phyloP scores from a whole-genome alignment of 176 grass and related monocot genomes.

The Cenchrus fungigraminus region DNA sequence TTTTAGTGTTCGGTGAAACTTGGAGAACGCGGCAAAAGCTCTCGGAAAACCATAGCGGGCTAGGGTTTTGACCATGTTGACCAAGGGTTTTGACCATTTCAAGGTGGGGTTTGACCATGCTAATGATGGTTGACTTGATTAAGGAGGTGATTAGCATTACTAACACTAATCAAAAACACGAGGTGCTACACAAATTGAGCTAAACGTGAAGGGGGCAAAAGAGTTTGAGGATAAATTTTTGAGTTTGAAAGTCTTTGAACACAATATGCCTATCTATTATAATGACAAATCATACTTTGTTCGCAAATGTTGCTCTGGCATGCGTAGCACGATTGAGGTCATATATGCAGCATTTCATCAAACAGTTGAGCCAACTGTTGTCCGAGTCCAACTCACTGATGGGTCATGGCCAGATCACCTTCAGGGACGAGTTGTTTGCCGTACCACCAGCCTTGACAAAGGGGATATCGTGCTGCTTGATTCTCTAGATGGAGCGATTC shows the following conservation, averaged over 20 bases:
- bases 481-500: background rate
- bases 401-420: conserved; percentile 8
- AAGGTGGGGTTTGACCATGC: too few relatives aligned
- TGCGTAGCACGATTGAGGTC: background rate
- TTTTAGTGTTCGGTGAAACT: too few relatives aligned
- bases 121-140: too few relatives aligned
- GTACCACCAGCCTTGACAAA: background rate
- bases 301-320: background rate
- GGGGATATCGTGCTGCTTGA: conserved; percentile 3
- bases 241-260: background rate
- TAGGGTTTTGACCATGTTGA: too few relatives aligned
- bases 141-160: too few relatives aligned
- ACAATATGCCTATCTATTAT: background rate
- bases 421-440: background rate
- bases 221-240: background rate
- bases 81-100: too few relatives aligned
- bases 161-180: too few relatives aligned
- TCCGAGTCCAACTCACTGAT: background rate
- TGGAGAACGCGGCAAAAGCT: too few relatives aligned
- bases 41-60: too few relatives aligned
- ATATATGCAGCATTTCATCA: background rate
- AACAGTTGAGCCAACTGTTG: background rate
- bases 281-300: too few relatives aligned
- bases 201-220: background rate
- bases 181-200: background rate